Percentiles rank a stretch among this genome's conserved stretches.
Conservation (phyloP, 768 basidiomycete species). For the Coprinellus micaceus region DNA sequence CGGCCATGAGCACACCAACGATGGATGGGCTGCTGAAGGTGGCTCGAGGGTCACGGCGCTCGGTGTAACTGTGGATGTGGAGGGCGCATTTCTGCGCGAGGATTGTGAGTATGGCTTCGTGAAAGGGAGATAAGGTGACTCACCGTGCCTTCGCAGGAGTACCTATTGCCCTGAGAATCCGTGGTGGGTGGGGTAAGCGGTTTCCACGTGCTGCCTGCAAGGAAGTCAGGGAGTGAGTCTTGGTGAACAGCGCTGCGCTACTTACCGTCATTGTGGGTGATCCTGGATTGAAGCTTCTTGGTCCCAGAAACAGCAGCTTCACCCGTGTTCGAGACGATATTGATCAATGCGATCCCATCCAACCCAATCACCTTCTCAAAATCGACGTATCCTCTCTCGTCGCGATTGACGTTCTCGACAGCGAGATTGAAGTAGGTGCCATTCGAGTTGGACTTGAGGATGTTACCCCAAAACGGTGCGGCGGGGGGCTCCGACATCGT, state of each 20-base stretch:
- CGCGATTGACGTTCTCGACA: slow-evolving; percentile 86
- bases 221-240: no score
- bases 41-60: slow-evolving; percentile 82
- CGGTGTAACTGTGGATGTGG: slow-evolving; percentile 95
- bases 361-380: slow-evolving; percentile 97
- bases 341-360: slow-evolving; percentile 93
- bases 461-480: slow-evolving; percentile 80
- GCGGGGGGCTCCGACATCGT: slow-evolving; percentile 74
- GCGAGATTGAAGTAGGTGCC: slow-evolving; percentile 95
- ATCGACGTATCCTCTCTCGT: slow-evolving; percentile 83
- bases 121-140: slow-evolving; percentile 10
- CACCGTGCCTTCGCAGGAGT: slow-evolving; percentile 70
- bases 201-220: slow-evolving; percentile 89
- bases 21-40: slow-evolving; percentile 93
- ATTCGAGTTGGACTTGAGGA: slow-evolving; percentile 96
- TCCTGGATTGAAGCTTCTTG: slow-evolving; percentile 79
- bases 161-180: slow-evolving; percentile 74
- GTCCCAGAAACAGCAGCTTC: slow-evolving; percentile 66
- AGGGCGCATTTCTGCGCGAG: slow-evolving; percentile 82
- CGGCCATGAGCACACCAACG: slow-evolving; percentile 91
- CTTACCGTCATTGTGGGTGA: slow-evolving; percentile 95
- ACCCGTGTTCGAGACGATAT: slow-evolving; percentile 78
- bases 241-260: no score
- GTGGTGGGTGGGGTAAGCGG: slow-evolving; percentile 64
- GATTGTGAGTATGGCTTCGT: no score